Base-by-base conservation (phyloP, 1,139 yeast species). In the Hansenula sp. region DNA sequence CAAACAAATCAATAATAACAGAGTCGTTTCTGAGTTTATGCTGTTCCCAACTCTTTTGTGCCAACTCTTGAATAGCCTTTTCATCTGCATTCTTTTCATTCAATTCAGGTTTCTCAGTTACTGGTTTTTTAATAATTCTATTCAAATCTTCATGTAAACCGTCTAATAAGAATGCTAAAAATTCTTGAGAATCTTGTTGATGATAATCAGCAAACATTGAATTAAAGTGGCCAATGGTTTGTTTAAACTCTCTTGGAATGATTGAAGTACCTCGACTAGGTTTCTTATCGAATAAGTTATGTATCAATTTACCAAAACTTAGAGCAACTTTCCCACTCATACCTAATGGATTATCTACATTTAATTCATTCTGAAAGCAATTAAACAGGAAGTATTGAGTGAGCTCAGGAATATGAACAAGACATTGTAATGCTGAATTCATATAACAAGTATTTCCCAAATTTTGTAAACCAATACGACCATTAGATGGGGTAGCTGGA, bases 181-280 rank as follows among this genome's bases (percentile, higher is more conserved):
- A 84, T 59, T 92, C 98, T 60, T 92, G 98, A 1, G 97, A 87
- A 59, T 92, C 98, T 58, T 92, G 98, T 61, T 92, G 98, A 51
- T 77, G 79, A 55, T 84, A 89, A 0, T 95, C 96, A 0, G 88
- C 75, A 66, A 92, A 92, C 77, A 87, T 77, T 1, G 83, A 75
- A 33, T 89, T 84, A 56, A 75, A 85, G 43, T 81, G 75, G 0
- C 97, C 97, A 33, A 92, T 74, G 0, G 87, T 80, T 29, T 73
- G 68, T 53, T 88, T 88, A 64, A 92, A 90, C 32, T 80, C 86
- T 36, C 88, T 66, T 1, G 98, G 97, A 3, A 50, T 38, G 22
- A 53, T 44, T 11, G 53, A 40, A 38, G 56, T 46, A 24, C 59
- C 51, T 28, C 55, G 19, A 44, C 52, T 28, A 29, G 61, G 44